These are phyloP conservation scores for Chamaecrista fasciculata DNA, from an alignment of 306 rosid genomes.

Conservation along the genomic window DNA sequence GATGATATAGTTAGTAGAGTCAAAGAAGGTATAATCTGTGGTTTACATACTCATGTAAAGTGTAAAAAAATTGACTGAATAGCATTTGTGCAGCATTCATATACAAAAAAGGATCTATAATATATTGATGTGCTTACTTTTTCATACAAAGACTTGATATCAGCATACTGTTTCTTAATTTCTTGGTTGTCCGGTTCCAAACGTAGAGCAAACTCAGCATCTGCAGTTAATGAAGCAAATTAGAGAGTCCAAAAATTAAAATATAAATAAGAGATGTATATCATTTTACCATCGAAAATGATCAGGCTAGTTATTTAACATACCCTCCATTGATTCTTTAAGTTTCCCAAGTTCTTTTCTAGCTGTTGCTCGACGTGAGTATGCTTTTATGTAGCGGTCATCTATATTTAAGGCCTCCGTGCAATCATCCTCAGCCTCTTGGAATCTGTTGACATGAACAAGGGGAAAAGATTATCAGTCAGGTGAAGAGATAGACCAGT, in stretches of 20 bases:
- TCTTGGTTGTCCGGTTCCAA: slow-evolving; percentile 95
- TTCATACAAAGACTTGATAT: slow-evolving; percentile 71
- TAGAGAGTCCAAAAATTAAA: slow-evolving; percentile 35
- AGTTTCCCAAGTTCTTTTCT: slow-evolving; percentile 85
- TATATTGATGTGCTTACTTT: slow-evolving; percentile 50
- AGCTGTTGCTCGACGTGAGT: slow-evolving; percentile 86
- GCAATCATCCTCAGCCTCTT: slow-evolving; percentile 92
- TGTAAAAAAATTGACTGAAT: background rate
- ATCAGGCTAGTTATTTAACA: slow-evolving; percentile 23
- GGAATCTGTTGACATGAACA: slow-evolving; percentile 54
- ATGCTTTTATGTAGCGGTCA: slow-evolving; percentile 93
- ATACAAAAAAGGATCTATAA: background rate
- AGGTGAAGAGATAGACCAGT: background rate
- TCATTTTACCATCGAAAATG: slow-evolving; percentile 5
- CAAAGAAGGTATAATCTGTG: background rate
- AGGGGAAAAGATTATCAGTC: slow-evolving; percentile 25
- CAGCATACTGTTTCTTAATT: slow-evolving; percentile 81
- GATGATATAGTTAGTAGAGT: background rate
- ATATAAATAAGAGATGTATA: slow-evolving; percentile 21
- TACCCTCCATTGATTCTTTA: slow-evolving; percentile 85
- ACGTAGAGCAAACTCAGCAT: slow-evolving; percentile 88
- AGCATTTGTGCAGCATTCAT: background rate
- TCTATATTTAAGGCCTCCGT: slow-evolving; percentile 92
- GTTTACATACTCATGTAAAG: slow-evolving; percentile 4
- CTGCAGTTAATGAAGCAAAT: slow-evolving; percentile 54